A percentile compares a stretch with the other conserved stretches of the same genome.
phyloP scores from a whole-genome alignment of 169 alveolate genomes.

The Ichthyophthirius multifiliis region DNA sequence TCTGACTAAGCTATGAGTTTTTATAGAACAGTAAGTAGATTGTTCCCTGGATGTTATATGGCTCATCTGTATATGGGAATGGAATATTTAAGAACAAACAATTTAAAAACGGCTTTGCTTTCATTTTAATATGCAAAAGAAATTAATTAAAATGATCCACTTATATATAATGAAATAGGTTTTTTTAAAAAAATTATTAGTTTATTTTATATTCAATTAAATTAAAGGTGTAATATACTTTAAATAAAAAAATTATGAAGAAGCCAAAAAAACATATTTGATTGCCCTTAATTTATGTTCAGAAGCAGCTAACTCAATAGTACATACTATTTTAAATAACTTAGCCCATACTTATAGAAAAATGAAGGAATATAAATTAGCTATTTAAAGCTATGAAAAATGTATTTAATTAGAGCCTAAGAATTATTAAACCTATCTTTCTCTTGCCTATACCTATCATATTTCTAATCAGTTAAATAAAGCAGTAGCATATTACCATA shows the following conservation, averaged over 20 bases:
- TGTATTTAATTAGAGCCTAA: constrained; percentile 72
- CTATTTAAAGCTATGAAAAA: constrained; percentile 59
- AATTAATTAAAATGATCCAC: constrained; percentile 75
- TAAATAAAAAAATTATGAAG: constrained; percentile 66
- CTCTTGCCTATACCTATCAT: constrained; percentile 76
- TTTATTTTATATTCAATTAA: neutral
- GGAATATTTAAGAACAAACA: constrained; percentile 87
- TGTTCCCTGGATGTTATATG: constrained; percentile 88
- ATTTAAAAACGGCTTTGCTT: constrained; percentile 80
- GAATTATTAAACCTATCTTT: constrained; percentile 66
- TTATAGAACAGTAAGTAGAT: constrained; percentile 82
- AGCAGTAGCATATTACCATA: constrained; percentile 75
- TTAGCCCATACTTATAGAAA: constrained; percentile 82
- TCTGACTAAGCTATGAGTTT: constrained; percentile 87
- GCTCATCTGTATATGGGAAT: constrained; percentile 85
- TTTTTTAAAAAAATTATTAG: neutral
- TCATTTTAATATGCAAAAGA: constrained; percentile 75
- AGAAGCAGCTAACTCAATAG: constrained; percentile 65
- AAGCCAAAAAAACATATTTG: constrained; percentile 66
- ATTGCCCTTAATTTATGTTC: constrained; percentile 69
- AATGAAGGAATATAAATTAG: constrained; percentile 51
- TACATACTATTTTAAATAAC: constrained; percentile 74
- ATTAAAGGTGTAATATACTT: constrained; percentile 68
- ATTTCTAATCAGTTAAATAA: constrained; percentile 55
- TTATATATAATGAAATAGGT: constrained; percentile 82